Evolutionary conservation across 2,329 filamentous ascomycete genomes (phyloP).

Genomic region (Fusarium citri): DNA sequence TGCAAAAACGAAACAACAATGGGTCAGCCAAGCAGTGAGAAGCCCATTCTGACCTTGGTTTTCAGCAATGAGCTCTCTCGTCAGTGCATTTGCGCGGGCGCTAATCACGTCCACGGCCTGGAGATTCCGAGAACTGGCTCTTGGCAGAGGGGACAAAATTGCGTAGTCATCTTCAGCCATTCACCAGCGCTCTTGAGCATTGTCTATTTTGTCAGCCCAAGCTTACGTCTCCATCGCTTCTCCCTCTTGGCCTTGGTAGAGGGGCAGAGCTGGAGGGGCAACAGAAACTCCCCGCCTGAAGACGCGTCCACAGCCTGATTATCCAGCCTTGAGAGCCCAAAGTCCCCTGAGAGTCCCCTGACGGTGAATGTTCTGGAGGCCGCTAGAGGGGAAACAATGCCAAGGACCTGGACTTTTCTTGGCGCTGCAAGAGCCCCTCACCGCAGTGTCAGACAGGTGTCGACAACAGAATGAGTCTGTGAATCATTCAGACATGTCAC

Average conservation of each 20-base stretch:
- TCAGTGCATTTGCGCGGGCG: slow-evolving; percentile 24
- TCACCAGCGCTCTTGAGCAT: too few species aligned
- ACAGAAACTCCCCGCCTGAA: background rate
- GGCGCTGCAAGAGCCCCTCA: slow-evolving; percentile 40
- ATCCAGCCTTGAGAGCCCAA: slow-evolving; percentile 18
- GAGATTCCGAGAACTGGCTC: background rate
- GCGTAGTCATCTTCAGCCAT: background rate
- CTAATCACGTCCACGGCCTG: slow-evolving; percentile 14
- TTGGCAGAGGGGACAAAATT: background rate
- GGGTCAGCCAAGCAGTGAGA: slow-evolving; percentile 12
- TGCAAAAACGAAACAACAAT: slow-evolving; percentile 25
- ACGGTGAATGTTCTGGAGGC: slow-evolving; percentile 25
- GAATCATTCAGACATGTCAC: slow-evolving; percentile 28
- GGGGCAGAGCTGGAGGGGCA: slow-evolving; percentile 22
- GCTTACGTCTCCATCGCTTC: background rate
- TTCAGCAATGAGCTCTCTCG: slow-evolving; percentile 8
- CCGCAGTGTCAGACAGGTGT: slow-evolving; percentile 32
- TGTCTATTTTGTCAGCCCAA: background rate
- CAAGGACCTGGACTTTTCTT: slow-evolving; percentile 37
- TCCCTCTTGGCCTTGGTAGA: slow-evolving; percentile 7
- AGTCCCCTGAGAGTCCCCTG: slow-evolving; percentile 24
- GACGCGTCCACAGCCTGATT: slow-evolving; percentile 8
- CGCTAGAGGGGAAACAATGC: slow-evolving; percentile 21
- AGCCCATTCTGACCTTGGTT: slow-evolving; percentile 14
- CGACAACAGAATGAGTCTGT: slow-evolving; percentile 16